Percentiles rank a stretch among this genome's conserved stretches.
phyloP scores from a whole-genome alignment of 306 rosid genomes.

The Quercus bicolor region DNA sequence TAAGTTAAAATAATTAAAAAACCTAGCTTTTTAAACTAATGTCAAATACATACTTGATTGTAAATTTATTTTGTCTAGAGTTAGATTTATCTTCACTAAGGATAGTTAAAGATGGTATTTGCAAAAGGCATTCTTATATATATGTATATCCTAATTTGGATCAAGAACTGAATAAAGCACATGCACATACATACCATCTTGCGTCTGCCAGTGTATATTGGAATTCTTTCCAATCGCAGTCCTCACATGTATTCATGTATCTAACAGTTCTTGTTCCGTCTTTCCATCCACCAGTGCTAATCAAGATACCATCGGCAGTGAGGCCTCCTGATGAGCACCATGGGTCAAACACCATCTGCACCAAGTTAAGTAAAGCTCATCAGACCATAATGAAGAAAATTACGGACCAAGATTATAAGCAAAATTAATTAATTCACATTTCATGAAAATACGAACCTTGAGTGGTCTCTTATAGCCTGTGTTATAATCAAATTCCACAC shows the following conservation, averaged over 20 bases:
- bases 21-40: too few species aligned
- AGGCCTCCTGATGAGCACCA: slow-evolving; percentile 98
- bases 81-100: too few species aligned
- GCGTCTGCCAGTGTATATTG: slow-evolving; percentile 26
- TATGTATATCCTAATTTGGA: not conserved
- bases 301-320: slow-evolving; percentile 49
- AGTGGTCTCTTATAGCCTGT: slow-evolving; percentile 58
- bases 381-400: not conserved
- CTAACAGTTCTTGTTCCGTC: slow-evolving; percentile 49
- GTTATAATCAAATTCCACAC: slow-evolving; percentile 47
- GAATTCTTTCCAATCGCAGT: slow-evolving; percentile 57
- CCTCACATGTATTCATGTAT: slow-evolving; percentile 34
- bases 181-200: slow-evolving; percentile 53
- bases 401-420: not conserved
- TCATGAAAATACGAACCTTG: slow-evolving; percentile 39
- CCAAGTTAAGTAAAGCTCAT: not conserved
- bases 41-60: too few species aligned
- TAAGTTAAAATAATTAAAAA: too few species aligned
- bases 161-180: not conserved
- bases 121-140: not conserved
- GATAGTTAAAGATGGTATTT: too few species aligned
- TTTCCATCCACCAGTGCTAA: slow-evolving; percentile 66
- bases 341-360: slow-evolving; percentile 55
- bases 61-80: too few species aligned
- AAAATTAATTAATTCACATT: not conserved